Evolutionary conservation across 106 monocot genomes (phyloP).

Genomic region (Dendrobium catenatum): DNA sequence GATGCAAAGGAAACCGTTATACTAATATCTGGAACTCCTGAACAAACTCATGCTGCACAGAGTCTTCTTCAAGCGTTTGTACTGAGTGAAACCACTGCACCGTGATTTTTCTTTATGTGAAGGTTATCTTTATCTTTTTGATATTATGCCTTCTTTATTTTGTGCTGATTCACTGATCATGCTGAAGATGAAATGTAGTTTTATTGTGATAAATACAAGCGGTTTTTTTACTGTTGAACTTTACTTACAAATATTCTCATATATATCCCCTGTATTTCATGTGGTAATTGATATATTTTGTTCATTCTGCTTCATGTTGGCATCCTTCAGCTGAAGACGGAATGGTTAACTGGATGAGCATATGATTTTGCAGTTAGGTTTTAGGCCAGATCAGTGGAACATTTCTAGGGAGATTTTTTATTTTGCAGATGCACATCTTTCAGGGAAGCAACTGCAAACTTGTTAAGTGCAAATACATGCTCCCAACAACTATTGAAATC

Average conservation of each 20-base stretch:
- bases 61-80: slow-evolving; percentile 98
- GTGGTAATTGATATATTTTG: background rate
- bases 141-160: background rate
- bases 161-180: background rate
- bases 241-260: background rate
- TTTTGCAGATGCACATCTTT: slow-evolving; percentile 14
- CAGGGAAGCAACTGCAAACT: slow-evolving; percentile 4
- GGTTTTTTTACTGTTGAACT: background rate
- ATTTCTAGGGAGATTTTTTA: slow-evolving; percentile 16
- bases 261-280: background rate
- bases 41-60: slow-evolving; percentile 92
- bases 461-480: background rate
- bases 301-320: background rate
- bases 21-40: slow-evolving; percentile 85
- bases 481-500: background rate
- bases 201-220: background rate
- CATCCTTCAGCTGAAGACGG: slow-evolving; percentile 18
- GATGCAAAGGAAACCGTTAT: slow-evolving; percentile 79
- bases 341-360: slow-evolving; percentile 7
- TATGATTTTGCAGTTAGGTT: slow-evolving; percentile 14
- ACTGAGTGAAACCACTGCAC: slow-evolving; percentile 44
- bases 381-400: slow-evolving; percentile 12
- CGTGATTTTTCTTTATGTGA: slow-evolving; percentile 19
- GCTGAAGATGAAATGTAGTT: background rate
- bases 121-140: slow-evolving; percentile 13